Evolutionary conservation across 768 basidiomycete species (phyloP).

Genomic region (Flagelloscypha sp.): DNA sequence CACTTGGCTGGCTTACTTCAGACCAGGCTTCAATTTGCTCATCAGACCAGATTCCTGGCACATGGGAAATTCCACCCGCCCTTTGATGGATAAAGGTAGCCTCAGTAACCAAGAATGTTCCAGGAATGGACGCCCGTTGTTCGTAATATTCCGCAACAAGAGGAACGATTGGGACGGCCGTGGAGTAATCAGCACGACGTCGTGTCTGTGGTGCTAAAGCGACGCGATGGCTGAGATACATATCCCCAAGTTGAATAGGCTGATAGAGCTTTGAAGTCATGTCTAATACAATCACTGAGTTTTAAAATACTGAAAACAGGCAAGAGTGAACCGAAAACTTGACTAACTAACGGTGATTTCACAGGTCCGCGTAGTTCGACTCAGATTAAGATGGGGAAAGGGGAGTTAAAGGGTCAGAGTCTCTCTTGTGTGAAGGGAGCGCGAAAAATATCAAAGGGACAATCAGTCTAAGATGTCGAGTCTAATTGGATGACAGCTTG

Average conservation of each 20-base stretch:
- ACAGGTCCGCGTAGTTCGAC: no score
- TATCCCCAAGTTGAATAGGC: slow-evolving; percentile 34
- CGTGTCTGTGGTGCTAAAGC: slow-evolving; percentile 50
- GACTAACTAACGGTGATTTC: no score
- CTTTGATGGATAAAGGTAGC: slow-evolving; percentile 25
- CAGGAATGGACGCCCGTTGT: slow-evolving; percentile 18
- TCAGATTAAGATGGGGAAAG: no score
- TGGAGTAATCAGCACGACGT: slow-evolving; percentile 26
- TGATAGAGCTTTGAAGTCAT: slow-evolving; percentile 41
- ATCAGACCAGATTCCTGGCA: slow-evolving; percentile 34
- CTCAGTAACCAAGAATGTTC: slow-evolving; percentile 31
- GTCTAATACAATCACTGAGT: no score
- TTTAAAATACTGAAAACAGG: no score
- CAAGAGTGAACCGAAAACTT: no score
- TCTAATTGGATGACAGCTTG: no score
- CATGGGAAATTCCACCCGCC: slow-evolving; percentile 24
- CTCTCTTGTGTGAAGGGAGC: no score
- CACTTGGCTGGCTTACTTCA: slow-evolving; percentile 21
- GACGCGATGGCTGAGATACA: slow-evolving; percentile 39
- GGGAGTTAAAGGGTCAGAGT: no score
- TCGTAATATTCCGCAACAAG: slow-evolving; percentile 20
- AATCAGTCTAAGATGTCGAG: no score
- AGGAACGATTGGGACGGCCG: slow-evolving; percentile 23
- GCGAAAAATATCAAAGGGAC: no score
- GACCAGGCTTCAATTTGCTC: slow-evolving; percentile 43